Percentiles rank a stretch among this genome's conserved stretches.
These are phyloP conservation scores for Wickerhamiella parazyma DNA, from an alignment of 805 yeast species.

Conservation along the genomic window DNA sequence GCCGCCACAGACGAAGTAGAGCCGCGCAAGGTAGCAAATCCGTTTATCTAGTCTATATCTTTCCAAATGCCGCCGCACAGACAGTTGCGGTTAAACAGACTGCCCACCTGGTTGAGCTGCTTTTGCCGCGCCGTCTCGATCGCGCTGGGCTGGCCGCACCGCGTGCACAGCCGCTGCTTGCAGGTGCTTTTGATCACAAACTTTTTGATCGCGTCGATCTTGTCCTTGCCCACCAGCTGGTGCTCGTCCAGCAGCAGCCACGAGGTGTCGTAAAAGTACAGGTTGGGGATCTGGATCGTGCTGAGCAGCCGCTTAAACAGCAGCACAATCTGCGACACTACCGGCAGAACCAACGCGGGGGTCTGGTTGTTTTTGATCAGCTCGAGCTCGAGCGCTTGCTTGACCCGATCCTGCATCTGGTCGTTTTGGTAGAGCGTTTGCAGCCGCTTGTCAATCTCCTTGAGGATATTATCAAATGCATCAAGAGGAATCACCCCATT, in stretches of 20 bases:
- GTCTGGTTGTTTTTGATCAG: slow-evolving; percentile 37
- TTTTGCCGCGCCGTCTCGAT: slow-evolving; percentile 3
- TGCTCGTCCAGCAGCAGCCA: slow-evolving; percentile 41
- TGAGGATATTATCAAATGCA: slow-evolving; percentile 16
- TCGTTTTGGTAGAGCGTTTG: slow-evolving; percentile 15
- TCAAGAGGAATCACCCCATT: slow-evolving; percentile 16
- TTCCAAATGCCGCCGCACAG: slow-evolving; percentile 67
- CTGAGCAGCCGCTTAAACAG: slow-evolving; percentile 34
- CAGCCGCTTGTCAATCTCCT: slow-evolving; percentile 14
- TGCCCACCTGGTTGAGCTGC: slow-evolving; percentile 34
- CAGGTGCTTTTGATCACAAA: slow-evolving; percentile 27
- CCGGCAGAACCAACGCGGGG: slow-evolving; percentile 31
- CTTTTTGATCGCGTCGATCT: slow-evolving; percentile 28
- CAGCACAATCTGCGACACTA: slow-evolving; percentile 31
- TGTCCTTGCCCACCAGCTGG: neutral
- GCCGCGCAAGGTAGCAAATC: slow-evolving; percentile 83
- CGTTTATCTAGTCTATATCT: slow-evolving; percentile 28
- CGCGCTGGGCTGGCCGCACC: slow-evolving; percentile 33
- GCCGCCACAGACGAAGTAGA: slow-evolving; percentile 63
- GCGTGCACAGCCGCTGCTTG: slow-evolving; percentile 33
- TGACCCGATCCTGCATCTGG: slow-evolving; percentile 11
- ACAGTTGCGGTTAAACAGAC: slow-evolving; percentile 60
- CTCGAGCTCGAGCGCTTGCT: slow-evolving; percentile 16
- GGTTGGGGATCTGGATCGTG: slow-evolving; percentile 36
- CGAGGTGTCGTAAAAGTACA: slow-evolving; percentile 49